phyloP scores from a whole-genome alignment of 805 yeast species.

The Ogataea sp. region DNA sequence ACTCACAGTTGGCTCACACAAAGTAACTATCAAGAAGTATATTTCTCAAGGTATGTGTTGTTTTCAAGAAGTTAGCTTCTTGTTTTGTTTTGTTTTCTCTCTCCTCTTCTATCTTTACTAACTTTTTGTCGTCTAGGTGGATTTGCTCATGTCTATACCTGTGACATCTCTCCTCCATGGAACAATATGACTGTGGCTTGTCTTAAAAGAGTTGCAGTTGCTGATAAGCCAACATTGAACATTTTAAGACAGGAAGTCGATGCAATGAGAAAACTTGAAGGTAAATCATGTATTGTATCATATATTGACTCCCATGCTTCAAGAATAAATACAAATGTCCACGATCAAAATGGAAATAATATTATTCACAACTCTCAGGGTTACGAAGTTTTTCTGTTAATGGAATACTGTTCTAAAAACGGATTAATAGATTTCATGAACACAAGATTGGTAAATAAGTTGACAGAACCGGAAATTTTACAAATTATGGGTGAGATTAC shows the following conservation, averaged over 20 bases:
- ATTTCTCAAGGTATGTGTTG: slow-evolving; percentile 60
- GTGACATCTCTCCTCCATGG: slow-evolving; percentile 56
- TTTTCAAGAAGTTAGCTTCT: not conserved
- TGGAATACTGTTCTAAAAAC: slow-evolving; percentile 73
- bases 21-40: slow-evolving; percentile 58
- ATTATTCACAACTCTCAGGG: slow-evolving; percentile 28
- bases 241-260: slow-evolving; percentile 91
- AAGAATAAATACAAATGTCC: slow-evolving; percentile 32
- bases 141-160: slow-evolving; percentile 90
- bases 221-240: slow-evolving; percentile 77
- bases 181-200: slow-evolving; percentile 58
- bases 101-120: not conserved
- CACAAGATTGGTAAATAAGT: slow-evolving; percentile 53
- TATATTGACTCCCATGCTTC: slow-evolving; percentile 96
- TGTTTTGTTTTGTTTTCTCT: slow-evolving; percentile 32
- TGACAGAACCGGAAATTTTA: slow-evolving; percentile 61
- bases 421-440: slow-evolving; percentile 80
- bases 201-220: slow-evolving; percentile 90
- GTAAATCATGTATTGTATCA: slow-evolving; percentile 72
- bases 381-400: slow-evolving; percentile 69
- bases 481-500: slow-evolving; percentile 62
- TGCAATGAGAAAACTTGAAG: slow-evolving; percentile 85
- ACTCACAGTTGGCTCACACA: slow-evolving; percentile 79
- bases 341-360: not conserved
- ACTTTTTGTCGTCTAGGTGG: slow-evolving; percentile 39